Evolutionary conservation across 331 rosid genomes (phyloP).

Genomic region (Dryas integrifolia): DNA sequence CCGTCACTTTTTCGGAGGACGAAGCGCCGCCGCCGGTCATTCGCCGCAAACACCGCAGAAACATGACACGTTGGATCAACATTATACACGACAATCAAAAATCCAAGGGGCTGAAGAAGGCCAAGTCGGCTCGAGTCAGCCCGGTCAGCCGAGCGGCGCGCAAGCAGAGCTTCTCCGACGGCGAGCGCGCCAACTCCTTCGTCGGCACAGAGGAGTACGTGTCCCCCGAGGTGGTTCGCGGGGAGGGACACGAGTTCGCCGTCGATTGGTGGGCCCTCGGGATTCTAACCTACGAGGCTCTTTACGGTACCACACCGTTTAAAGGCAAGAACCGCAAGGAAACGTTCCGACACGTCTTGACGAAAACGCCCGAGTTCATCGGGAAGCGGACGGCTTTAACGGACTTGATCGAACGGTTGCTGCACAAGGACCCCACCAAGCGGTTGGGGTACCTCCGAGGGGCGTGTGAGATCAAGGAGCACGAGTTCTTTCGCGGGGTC

Average conservation of each 20-base stretch:
- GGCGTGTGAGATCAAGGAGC: constrained; percentile 76
- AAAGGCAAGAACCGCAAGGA: constrained; percentile 77
- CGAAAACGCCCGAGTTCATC: constrained; percentile 51
- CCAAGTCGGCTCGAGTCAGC: constrained; percentile 77
- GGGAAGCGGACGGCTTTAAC: constrained; percentile 63
- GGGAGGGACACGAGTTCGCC: constrained; percentile 89
- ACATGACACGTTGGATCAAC: constrained; percentile 60
- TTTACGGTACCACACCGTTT: constrained; percentile 84
- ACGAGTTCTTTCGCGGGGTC: constrained; percentile 70
- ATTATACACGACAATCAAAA: constrained; percentile 5
- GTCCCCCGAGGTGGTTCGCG: constrained; percentile 81
- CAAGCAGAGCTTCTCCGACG: constrained; percentile 49
- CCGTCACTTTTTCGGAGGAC: constrained; percentile 16
- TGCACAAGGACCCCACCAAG: constrained; percentile 69
- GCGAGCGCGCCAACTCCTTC: constrained; percentile 79
- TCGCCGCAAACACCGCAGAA: constrained; percentile 45
- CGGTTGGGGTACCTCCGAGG: constrained; percentile 69
- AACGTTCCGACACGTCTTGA: constrained; percentile 67
- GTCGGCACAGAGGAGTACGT: constrained; percentile 96
- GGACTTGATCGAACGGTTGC: constrained; percentile 60
- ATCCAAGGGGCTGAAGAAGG: constrained; percentile 44
- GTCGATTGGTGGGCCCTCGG: constrained; percentile 99
- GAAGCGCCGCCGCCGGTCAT: constrained; percentile 27
- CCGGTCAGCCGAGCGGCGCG: constrained; percentile 59
- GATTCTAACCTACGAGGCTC: constrained; percentile 67